Percentiles rank a stretch among this genome's conserved stretches.
phyloP scores from a whole-genome alignment of 257 asterid species.

The Solanum chilense region DNA sequence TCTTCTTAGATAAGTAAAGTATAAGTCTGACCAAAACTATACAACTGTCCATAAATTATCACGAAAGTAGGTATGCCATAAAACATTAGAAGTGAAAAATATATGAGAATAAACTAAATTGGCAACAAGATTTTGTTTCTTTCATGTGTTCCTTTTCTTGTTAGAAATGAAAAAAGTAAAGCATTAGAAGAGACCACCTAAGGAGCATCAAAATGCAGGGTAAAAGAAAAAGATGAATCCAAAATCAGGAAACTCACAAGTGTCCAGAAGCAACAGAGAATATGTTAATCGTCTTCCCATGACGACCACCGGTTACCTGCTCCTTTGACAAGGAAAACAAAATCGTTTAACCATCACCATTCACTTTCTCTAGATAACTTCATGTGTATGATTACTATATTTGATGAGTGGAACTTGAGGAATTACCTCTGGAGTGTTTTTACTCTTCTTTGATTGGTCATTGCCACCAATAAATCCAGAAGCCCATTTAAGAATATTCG shows the following conservation, averaged over 20 bases:
- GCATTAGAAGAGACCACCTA: neutral
- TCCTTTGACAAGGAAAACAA: conserved; percentile 34
- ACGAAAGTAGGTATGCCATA: neutral
- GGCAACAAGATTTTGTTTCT: neutral
- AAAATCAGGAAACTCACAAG: conserved; percentile 50
- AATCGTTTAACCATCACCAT: neutral
- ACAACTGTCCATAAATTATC: neutral
- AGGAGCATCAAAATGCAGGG: neutral
- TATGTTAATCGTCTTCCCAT: conserved; percentile 73
- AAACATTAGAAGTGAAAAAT: neutral
- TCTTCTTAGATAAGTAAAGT: neutral
- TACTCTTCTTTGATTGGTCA: conserved; percentile 56
- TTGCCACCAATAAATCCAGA: conserved; percentile 80
- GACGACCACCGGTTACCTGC: conserved; percentile 50
- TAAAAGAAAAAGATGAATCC: neutral
- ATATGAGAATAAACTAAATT: neutral
- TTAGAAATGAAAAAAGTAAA: neutral
- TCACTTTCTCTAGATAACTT: neutral
- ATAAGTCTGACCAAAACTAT: neutral
- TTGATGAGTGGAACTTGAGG: conserved; percentile 1
- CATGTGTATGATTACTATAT: neutral
- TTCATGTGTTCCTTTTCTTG: neutral
- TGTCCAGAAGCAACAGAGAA: conserved; percentile 99
- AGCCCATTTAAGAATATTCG: conserved; percentile 93
- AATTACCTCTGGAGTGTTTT: conserved; percentile 47